Percentiles rank a stretch among this genome's conserved stretches.
Conservation (phyloP, 495 filamentous ascomycete species). For the Cetradonia linearis region DNA sequence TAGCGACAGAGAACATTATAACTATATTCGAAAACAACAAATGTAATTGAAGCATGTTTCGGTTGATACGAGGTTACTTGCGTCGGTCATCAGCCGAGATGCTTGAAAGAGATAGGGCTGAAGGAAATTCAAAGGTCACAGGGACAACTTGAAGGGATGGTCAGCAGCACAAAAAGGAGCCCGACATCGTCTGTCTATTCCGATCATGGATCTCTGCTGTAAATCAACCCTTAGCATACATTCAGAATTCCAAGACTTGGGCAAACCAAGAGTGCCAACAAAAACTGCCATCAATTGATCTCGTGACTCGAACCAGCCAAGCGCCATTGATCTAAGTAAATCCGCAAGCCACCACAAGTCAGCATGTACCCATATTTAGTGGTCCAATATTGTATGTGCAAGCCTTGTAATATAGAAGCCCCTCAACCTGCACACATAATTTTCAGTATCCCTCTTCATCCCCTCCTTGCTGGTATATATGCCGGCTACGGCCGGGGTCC, state of each 20-base stretch:
- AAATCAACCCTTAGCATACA: not conserved
- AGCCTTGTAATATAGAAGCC: conserved; percentile 7
- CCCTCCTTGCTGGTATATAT: conserved; percentile 75
- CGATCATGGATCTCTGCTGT: not conserved
- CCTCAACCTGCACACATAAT: too few relatives aligned
- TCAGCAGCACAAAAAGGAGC: not conserved
- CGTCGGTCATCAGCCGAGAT: too few relatives aligned
- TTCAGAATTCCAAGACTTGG: not conserved
- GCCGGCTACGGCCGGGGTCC: conserved; percentile 69
- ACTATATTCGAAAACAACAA: not conserved
- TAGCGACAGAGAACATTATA: not conserved
- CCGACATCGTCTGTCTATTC: not conserved
- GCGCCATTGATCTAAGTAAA: conserved; percentile 1
- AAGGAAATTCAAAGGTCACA: too few relatives aligned
- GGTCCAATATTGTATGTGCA: not conserved
- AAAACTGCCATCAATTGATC: not conserved
- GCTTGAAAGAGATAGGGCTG: too few relatives aligned
- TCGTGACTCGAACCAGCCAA: not conserved
- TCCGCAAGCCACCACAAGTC: not conserved
- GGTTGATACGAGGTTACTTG: too few relatives aligned
- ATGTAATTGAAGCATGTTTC: too few relatives aligned
- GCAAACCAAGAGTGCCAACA: not conserved
- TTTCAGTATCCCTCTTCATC: conserved; percentile 46
- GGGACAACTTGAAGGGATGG: too few relatives aligned
- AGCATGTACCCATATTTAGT: conserved; percentile 5